Evolutionary conservation across 73 alveolate species (phyloP).

Genomic region (Halteria grandinella): DNA sequence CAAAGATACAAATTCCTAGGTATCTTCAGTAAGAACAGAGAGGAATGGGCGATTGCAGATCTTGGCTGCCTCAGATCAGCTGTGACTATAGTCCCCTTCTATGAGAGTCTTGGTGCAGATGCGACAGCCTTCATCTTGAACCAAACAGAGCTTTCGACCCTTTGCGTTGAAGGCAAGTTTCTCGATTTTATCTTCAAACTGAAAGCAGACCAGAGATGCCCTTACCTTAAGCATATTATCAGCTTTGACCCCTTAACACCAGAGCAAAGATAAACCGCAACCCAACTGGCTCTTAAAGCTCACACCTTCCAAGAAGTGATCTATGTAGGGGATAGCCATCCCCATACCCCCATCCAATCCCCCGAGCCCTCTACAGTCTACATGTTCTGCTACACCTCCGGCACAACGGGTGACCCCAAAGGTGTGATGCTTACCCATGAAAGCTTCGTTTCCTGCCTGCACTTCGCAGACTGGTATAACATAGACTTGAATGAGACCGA

Average conservation of each 20-base stretch:
- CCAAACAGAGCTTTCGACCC: constrained; percentile 72
- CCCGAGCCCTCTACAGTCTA: constrained; percentile 67
- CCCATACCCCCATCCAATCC: constrained; percentile 41
- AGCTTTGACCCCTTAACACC: constrained; percentile 51
- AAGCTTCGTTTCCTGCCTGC: constrained; percentile 64
- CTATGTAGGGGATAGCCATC: constrained; percentile 31
- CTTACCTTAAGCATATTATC: constrained; percentile 48
- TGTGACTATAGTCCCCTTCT: constrained; percentile 73
- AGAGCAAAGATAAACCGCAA: constrained; percentile 33
- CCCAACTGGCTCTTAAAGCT: constrained; percentile 23
- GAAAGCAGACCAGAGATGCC: constrained; percentile 35
- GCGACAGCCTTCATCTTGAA: constrained; percentile 63
- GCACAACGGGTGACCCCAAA: constrained; percentile 98
- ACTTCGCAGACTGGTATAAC: constrained; percentile 55
- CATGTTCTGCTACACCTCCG: constrained; percentile 96
- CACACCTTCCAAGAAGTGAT: constrained; percentile 25
- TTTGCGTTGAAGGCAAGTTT: constrained; percentile 52
- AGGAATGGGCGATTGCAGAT: constrained; percentile 64
- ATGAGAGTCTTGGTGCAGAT: constrained; percentile 80
- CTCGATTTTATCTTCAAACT: constrained; percentile 32
- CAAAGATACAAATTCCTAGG: constrained; percentile 36
- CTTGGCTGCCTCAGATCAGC: constrained; percentile 50
- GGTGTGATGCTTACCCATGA: constrained; percentile 92
- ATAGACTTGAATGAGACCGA: constrained; percentile 3
- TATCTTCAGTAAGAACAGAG: constrained; percentile 40